Evolutionary conservation across 495 filamentous ascomycete genomes (phyloP), one percentile per base, ranked within the genome.

Genomic region (Letharia lupina): DNA sequence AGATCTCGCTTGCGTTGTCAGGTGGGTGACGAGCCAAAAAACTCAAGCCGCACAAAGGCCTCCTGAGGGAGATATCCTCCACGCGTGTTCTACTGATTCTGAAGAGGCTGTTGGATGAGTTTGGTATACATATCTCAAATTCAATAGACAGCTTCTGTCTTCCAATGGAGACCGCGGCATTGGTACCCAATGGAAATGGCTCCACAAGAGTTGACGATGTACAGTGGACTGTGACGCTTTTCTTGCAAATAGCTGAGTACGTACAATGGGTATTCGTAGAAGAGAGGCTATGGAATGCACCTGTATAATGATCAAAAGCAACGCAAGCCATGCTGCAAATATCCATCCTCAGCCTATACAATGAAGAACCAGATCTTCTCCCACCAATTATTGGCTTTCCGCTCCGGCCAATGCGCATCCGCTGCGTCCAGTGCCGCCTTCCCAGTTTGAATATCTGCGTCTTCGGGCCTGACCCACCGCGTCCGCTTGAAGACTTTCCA

Each of bases 401-500:
- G 65, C 47, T 79, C 79, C 9, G 74, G 76, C 81, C 80, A 83
- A n/a, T 74, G 73, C 15, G 70, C 73, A 68, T 82, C 78, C 63
- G 81, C 75, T 2, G 75, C 76, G 75, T 89, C 86, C 39, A 88
- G 69, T 60, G 83, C 85, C 7, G 79, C 81, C 75, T 88, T 88
- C 13, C 86, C 86, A 35, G 79, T 86, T 69, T 75, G 81, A 40
- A 89, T 80, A 69, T 89, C 87, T 63, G 84, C 82, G 39, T 86
- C 79, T 13, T 69, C 75, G 8, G 82, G 72, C 8, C 75, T 72
- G 57, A 86, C 79, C 41, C 81, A 68, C 66, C 73, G 78, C 2
- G 86, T 88, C 18, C 77, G 68, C 68, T 83, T 78, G 74, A 80
- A 72, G 6, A 87, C 56, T 75, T 89, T 89, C 85, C 85, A 88